Evolutionary conservation across 257 asterid genomes (phyloP).

Genomic region (Datura wrightii): DNA sequence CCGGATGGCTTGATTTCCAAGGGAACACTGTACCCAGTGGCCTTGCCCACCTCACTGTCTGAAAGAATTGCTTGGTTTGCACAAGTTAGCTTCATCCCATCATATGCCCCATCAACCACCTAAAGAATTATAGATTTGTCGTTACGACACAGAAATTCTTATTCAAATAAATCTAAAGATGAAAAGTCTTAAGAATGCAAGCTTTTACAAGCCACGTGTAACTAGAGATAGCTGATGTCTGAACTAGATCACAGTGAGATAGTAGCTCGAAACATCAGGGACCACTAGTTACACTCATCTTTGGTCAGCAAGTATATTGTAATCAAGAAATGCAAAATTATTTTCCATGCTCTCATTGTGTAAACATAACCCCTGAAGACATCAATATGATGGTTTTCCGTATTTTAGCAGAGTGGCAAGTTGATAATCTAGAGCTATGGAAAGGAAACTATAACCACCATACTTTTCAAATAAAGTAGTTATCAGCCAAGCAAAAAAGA

Average conservation of each 20-base stretch:
- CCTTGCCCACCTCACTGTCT: slow-evolving; percentile 58
- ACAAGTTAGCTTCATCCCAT: slow-evolving; percentile 76
- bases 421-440: slow-evolving; percentile 9
- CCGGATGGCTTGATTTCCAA: slow-evolving; percentile 93
- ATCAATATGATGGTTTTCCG: background rate
- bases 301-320: background rate
- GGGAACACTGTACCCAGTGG: slow-evolving; percentile 75
- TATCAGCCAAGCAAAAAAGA: background rate
- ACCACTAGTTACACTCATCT: slow-evolving; percentile 1
- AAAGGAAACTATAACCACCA: background rate
- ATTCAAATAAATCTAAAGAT: slow-evolving; percentile 21
- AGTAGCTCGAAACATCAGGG: background rate
- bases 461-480: background rate
- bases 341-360: background rate
- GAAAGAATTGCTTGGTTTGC: slow-evolving; percentile 86
- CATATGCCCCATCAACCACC: slow-evolving; percentile 89
- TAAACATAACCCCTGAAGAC: background rate
- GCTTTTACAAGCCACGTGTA: background rate
- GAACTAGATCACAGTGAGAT: background rate
- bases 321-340: background rate
- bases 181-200: background rate
- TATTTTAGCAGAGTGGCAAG: background rate
- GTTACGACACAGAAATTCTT: slow-evolving; percentile 26
- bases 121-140: slow-evolving; percentile 37
- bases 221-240: background rate